A percentile compares a stretch with the other conserved stretches of the same genome.
phyloP scores from a whole-genome alignment of 2,329 filamentous ascomycete genomes.

The Penicillium sp. region DNA sequence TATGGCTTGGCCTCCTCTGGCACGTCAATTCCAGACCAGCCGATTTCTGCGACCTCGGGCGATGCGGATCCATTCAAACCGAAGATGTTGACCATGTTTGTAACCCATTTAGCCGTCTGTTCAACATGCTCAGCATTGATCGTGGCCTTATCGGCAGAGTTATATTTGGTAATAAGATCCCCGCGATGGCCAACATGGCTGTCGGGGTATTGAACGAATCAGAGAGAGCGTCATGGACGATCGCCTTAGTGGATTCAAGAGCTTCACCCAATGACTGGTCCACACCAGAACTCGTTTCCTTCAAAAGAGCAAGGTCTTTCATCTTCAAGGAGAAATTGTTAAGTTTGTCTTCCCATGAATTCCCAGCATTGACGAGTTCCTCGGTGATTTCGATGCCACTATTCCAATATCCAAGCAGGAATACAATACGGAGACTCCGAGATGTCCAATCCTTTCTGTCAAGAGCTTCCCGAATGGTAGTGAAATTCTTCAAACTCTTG shows the following conservation, averaged over 20 bases:
- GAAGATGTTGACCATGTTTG: constrained; percentile 77
- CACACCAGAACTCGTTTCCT: constrained; percentile 22
- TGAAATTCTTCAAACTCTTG: constrained; percentile 93
- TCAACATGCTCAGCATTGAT: constrained; percentile 48
- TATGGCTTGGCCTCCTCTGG: constrained; percentile 57
- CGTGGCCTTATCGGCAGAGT: constrained; percentile 49
- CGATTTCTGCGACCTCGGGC: constrained; percentile 45
- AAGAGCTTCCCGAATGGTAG: constrained; percentile 82
- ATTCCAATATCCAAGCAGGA: constrained; percentile 83
- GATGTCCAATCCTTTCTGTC: constrained; percentile 67
- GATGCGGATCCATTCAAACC: constrained; percentile 56
- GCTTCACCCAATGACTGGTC: constrained; percentile 45
- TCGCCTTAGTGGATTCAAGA: constrained; percentile 52
- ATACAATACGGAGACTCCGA: constrained; percentile 76
- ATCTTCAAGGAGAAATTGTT: constrained; percentile 66
- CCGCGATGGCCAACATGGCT: constrained; percentile 75
- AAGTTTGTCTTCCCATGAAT: constrained; percentile 75
- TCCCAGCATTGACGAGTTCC: constrained; percentile 70
- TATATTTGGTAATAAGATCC: constrained; percentile 73
- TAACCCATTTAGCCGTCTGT: constrained; percentile 70
- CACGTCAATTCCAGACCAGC: constrained; percentile 64
- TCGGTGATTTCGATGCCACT: constrained; percentile 88
- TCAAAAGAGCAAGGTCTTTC: constrained; percentile 41
- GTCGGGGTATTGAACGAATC: constrained; percentile 85
- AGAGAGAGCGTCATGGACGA: constrained; percentile 63